These are phyloP conservation scores for Cucumis hystrix DNA, from an alignment of 306 rosid species.

Conservation along the genomic window DNA sequence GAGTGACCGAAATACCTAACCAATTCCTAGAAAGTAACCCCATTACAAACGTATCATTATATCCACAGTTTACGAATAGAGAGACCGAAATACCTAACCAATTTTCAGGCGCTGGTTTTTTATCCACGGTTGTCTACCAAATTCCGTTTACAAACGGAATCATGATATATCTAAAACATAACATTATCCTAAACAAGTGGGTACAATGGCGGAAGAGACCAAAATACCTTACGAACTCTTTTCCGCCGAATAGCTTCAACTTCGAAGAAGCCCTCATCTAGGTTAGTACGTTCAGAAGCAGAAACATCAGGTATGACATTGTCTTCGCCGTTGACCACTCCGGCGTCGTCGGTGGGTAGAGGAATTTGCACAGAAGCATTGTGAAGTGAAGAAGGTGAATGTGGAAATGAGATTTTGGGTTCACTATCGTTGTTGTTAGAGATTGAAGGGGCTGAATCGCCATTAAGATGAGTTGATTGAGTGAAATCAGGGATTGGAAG, in stretches of 20 bases:
- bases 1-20: no score
- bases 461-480: neutral
- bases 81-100: no score
- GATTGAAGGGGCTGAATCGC: neutral
- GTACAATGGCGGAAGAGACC: neutral
- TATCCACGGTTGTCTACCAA: no score
- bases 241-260: conserved; percentile 72
- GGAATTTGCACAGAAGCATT: conserved; percentile 10
- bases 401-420: neutral
- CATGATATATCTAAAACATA: no score
- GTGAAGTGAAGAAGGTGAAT: neutral
- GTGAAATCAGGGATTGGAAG: neutral
- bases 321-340: conserved; percentile 9
- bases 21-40: no score
- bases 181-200: neutral
- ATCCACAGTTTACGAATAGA: no score
- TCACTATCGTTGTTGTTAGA: neutral
- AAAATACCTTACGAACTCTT: conserved; percentile 59
- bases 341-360: conserved; percentile 10
- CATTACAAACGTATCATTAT: no score
- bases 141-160: no score
- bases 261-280: conserved; percentile 68
- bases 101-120: no score
- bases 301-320: neutral
- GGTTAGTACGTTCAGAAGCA: conserved; percentile 20